Evolutionary conservation across 176 grass and related monocot genomes (phyloP), one percentile per base, ranked within the genome.

Genomic region (Thinopyrum elongatum): DNA sequence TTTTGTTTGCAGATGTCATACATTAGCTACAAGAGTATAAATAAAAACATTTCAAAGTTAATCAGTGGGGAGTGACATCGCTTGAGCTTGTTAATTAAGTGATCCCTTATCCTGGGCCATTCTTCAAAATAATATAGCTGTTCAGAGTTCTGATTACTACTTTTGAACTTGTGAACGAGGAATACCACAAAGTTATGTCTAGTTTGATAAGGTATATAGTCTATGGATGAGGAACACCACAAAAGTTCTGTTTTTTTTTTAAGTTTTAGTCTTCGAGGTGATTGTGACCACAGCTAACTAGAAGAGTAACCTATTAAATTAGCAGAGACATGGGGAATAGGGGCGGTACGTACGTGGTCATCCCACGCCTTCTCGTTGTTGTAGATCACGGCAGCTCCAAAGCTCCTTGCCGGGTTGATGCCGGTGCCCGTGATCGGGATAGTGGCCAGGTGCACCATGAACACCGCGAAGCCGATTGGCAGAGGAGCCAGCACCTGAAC

Each of bases 371-470:
- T 92, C 41, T 95, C 67, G 15, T 98, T 67, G 93, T 98, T 98
- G 79, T 88, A 97, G 89, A 97, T 93, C 36, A 97, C 95, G 19
- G 95, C 95, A 23, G 95, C 92, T 35, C 95, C 95, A 0, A 97
- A 69, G 87, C 95, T 97, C 90, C 95, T 89, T 31, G 95, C 95
- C 16, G 92, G 95, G 90, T 97, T 97, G 78, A 97, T 97, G 81
- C 95, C 95, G 11, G 95, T 98, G 74, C 95, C 95, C 34, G 95
- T 98, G 76, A 98, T 93, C 7, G 93, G 95, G 78, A 98, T 98
- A 5, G 95, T 95, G 47, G 95, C 95, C 44, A 98, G 30, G 85
- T 98, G 95, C 9, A 98, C 95, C 95, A 98, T 95, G 93, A 98
- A 98, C 82, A 98, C 95, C 4, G 95, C 95, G 76, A 98, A 95